Evolutionary conservation across 805 yeast species (phyloP).

Genomic region (Kodamaea jinghongensis): DNA sequence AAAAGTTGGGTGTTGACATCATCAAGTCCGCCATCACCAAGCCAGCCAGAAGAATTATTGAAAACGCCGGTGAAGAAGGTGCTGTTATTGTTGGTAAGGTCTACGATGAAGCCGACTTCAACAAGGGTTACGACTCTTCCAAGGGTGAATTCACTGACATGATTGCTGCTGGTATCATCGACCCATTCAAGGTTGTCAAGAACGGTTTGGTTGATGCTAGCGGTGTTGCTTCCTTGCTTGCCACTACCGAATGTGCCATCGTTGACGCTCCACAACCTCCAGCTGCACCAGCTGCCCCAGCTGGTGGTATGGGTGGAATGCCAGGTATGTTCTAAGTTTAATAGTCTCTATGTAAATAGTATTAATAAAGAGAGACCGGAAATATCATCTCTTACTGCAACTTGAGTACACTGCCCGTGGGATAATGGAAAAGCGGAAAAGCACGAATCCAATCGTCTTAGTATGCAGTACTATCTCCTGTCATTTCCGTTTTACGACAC

Average conservation of each 20-base stretch:
- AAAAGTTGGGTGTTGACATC: conserved; percentile 91
- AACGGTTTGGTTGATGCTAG: conserved; percentile 94
- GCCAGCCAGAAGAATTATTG: conserved; percentile 94
- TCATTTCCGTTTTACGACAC: too few relatives aligned
- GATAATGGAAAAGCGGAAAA: too few relatives aligned
- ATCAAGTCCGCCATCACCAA: conserved; percentile 89
- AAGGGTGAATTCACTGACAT: conserved; percentile 93
- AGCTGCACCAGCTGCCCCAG: conserved; percentile 54
- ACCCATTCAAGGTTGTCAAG: conserved; percentile 97
- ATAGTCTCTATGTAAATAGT: conserved; percentile 7
- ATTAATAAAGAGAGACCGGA: conserved; percentile 1
- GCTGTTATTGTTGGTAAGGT: conserved; percentile 94
- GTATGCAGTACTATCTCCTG: too few relatives aligned
- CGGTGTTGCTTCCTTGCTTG: conserved; percentile 95
- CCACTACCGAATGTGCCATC: conserved; percentile 98
- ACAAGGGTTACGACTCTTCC: conserved; percentile 87
- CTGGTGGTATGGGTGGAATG: conserved; percentile 55
- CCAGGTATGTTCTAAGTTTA: conserved; percentile 48
- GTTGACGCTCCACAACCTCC: conserved; percentile 90
- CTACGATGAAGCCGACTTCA: conserved; percentile 65
- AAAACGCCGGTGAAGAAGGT: conserved; percentile 97
- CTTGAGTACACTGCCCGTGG: too few relatives aligned
- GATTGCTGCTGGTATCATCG: conserved; percentile 96
- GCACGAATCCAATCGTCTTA: too few relatives aligned
- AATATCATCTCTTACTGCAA: too few relatives aligned